A percentile compares a stretch with the other conserved stretches of the same genome.
Conservation (phyloP, 208 protist species). For the Crithidia expoeki region DNA sequence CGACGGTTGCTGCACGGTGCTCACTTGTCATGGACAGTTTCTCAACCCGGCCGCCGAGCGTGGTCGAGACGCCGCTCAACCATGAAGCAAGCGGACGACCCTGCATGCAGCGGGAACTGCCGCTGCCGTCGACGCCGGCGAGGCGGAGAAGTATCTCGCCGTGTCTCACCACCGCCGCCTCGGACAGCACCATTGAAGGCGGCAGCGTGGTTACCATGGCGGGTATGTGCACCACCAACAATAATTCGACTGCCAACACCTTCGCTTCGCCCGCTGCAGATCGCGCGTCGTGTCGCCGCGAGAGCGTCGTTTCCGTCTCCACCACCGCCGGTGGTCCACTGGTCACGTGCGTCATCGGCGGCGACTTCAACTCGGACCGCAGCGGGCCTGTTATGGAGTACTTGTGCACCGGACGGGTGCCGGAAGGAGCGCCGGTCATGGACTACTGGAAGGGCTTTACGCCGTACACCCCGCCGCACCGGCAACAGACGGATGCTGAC, state of each 20-base stretch:
- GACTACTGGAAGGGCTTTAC: constrained; percentile 39
- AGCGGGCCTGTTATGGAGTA: constrained; percentile 55
- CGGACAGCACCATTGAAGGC: constrained; percentile 5
- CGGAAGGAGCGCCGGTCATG: constrained; percentile 46
- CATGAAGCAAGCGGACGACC: neutral
- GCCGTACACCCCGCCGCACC: neutral
- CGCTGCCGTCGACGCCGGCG: neutral
- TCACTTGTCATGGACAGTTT: constrained; percentile 6
- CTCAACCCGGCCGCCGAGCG: constrained; percentile 15
- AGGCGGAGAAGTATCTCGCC: neutral
- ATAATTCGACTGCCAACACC: neutral
- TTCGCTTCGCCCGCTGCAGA: constrained; percentile 7
- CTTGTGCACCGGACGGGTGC: constrained; percentile 40
- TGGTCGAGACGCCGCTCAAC: constrained; percentile 20
- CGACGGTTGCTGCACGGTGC: neutral
- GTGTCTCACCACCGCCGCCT: constrained; percentile 4
- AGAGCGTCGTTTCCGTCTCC: constrained; percentile 12
- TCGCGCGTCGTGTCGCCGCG: constrained; percentile 7
- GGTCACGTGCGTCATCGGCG: constrained; percentile 67
- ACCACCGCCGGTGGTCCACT: neutral
- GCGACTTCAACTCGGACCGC: constrained; percentile 87
- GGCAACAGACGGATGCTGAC: neutral
- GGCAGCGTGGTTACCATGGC: neutral
- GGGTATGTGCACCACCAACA: neutral
- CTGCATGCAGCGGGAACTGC: constrained; percentile 1